Conservation (phyloP, 176 grass and related monocot genomes). For the Cymbopogon citratus region DNA sequence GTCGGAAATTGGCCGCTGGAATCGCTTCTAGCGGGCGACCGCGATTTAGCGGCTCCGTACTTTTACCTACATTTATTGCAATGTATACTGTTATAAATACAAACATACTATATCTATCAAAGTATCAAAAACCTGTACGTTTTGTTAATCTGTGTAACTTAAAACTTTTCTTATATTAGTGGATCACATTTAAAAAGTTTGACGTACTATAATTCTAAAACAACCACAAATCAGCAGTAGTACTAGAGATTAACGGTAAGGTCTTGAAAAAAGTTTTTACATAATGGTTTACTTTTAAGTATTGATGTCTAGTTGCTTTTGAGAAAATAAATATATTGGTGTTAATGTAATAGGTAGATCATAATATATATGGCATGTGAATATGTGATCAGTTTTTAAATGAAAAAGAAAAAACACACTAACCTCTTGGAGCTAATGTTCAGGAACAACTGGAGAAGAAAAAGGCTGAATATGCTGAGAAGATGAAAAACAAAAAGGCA, state of each 20-base stretch:
- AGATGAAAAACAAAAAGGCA: conserved; percentile 78
- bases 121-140: neutral
- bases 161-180: neutral
- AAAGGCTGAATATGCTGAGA: conserved; percentile 69
- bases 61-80: no score
- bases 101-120: neutral
- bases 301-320: neutral
- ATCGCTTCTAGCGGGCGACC: no score
- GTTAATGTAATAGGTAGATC: neutral
- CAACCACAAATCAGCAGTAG: no score
- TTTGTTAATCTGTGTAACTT: neutral
- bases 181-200: neutral
- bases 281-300: neutral
- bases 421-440: neutral
- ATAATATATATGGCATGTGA: neutral
- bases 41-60: no score
- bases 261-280: no score
- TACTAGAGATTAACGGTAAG: no score
- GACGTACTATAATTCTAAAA: no score
- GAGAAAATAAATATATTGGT: neutral
- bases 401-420: neutral
- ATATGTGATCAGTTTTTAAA: neutral
- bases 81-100: neutral
- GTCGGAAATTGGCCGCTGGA: no score
- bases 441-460: conserved; percentile 84